Evolutionary conservation across 306 rosid genomes (phyloP), one percentile per base, ranked within the genome.

Genomic region (Gastrolobium bilobum): DNA sequence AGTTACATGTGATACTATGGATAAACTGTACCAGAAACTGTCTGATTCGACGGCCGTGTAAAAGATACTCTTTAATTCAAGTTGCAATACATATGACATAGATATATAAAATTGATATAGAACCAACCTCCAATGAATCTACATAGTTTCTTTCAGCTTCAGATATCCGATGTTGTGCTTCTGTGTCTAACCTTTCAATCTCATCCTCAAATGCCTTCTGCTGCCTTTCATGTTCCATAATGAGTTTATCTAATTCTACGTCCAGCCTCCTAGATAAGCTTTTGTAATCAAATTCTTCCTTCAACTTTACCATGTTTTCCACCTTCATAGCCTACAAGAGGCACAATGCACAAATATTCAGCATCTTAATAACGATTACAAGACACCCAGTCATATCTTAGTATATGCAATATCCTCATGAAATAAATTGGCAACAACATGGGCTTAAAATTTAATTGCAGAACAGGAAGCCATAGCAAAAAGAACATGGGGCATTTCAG

Each of bases 261-360:
- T 93, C 97, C 73, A 93, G 86, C 82, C 91, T 90, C 86, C 99
- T 87, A 20, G 98, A 86, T 83, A 96, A 87, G 84, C 99, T 90
- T 90, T 96, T 96, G 84, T 96, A 96, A 83, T 96, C 99, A 39
- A 96, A 93, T 78, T 96, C 99, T 82, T 96, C 99, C 91, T 91
- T 96, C 65, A 96, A 70, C 81, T 93, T 96, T 82, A 96, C 75
- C 99, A 96, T 93, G 84, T 96, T 93, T 82, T 96, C 99, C 86
- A 96, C 97, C 90, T 96, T 93, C 99, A 96, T 96, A 82, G 99
- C 98, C 99, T 96, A 78, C 62, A 82, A 79, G 56, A 53, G 63
- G 72, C 38, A 79, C 52, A 77, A 10, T 58, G 72, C 38, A 79
- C 52, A 77, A 10, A 26, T 38, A 30, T 20, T 82, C 72, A 86